Evolutionary conservation across 2,329 filamentous ascomycete genomes (phyloP).

Genomic region (Botrytis cinerea): DNA sequence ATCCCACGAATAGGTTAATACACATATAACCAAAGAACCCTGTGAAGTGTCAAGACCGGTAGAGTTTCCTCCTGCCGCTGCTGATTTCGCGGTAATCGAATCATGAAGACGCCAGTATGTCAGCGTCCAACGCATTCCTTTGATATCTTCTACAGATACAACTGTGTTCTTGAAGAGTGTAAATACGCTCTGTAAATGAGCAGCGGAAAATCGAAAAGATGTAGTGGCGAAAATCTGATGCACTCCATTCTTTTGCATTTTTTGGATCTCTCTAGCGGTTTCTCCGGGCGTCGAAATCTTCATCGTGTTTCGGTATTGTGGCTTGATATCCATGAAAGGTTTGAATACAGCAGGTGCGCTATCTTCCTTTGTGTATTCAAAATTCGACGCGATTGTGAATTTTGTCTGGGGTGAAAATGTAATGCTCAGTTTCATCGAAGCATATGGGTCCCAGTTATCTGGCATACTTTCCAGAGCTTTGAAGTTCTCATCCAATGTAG

Average conservation of each 20-base stretch:
- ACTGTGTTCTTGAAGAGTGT: neutral
- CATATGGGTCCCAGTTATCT: conserved; percentile 10
- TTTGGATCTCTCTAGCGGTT: neutral
- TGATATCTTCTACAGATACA: neutral
- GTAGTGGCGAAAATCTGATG: conserved; percentile 2
- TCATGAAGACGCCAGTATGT: conserved; percentile 2
- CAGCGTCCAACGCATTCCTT: neutral
- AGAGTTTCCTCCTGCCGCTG: neutral
- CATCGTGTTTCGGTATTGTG: neutral
- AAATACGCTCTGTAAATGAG: neutral
- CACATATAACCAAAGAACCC: neutral
- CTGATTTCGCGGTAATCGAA: neutral
- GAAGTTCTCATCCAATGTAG: neutral
- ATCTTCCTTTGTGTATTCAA: neutral
- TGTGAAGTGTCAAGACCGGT: conserved; percentile 4
- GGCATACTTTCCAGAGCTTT: neutral
- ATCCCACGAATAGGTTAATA: conserved; percentile 7
- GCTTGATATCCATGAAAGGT: conserved; percentile 6
- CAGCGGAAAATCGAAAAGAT: neutral
- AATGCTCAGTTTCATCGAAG: neutral
- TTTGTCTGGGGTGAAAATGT: neutral
- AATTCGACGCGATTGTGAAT: neutral
- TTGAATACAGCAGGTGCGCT: neutral
- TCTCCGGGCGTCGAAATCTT: neutral
- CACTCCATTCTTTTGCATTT: neutral